Evolutionary conservation across 1,139 yeast species (phyloP).

Genomic region (Pichia sp.): DNA sequence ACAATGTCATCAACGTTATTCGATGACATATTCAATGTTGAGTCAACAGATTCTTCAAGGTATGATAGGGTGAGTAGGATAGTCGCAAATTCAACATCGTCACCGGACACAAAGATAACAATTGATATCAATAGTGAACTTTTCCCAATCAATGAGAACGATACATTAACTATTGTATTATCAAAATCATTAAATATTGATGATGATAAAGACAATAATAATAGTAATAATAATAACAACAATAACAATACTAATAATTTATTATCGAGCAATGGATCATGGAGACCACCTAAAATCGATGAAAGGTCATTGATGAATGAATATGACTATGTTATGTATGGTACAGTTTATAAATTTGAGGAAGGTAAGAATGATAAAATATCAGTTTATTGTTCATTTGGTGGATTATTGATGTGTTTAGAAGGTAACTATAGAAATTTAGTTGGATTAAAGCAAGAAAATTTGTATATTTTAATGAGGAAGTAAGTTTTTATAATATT

Average conservation of each 20-base stretch:
- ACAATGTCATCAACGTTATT: slow-evolving; percentile 76
- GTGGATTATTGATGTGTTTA: slow-evolving; percentile 87
- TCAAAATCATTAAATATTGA: slow-evolving; percentile 65
- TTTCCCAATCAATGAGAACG: slow-evolving; percentile 75
- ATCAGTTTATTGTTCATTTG: slow-evolving; percentile 90
- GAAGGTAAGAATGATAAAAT: slow-evolving; percentile 64
- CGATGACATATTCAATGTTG: slow-evolving; percentile 87
- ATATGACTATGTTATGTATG: slow-evolving; percentile 97
- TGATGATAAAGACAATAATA: slow-evolving; percentile 33
- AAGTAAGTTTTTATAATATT: too few species aligned
- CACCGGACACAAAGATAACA: slow-evolving; percentile 75
- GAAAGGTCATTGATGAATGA: slow-evolving; percentile 90
- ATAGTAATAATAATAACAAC: too few species aligned
- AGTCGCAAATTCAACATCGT: slow-evolving; percentile 80
- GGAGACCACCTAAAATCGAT: slow-evolving; percentile 87
- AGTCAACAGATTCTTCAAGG: slow-evolving; percentile 79
- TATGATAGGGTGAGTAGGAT: slow-evolving; percentile 90
- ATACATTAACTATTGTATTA: slow-evolving; percentile 79
- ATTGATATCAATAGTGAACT: slow-evolving; percentile 89
- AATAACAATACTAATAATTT: slow-evolving; percentile 26
- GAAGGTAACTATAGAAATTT: slow-evolving; percentile 93
- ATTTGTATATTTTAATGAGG: slow-evolving; percentile 84
- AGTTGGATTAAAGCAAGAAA: slow-evolving; percentile 86
- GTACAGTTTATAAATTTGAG: slow-evolving; percentile 94
- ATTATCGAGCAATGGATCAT: slow-evolving; percentile 58